These are phyloP conservation scores for Colletotrichum cordylinicola DNA, from an alignment of 2,329 filamentous ascomycete species.

Conservation along the genomic window DNA sequence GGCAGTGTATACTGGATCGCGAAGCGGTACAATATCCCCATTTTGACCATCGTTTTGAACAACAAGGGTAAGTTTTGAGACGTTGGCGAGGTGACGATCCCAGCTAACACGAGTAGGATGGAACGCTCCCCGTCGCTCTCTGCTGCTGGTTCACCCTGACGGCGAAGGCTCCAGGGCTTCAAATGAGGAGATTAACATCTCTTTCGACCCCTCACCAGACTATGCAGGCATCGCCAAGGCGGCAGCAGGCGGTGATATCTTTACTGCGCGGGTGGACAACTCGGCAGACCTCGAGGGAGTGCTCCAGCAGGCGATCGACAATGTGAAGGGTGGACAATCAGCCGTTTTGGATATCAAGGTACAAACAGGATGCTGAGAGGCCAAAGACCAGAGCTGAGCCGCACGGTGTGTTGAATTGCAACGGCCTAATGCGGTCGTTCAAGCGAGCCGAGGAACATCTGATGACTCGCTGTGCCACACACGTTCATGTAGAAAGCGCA, in stretches of 20 bases:
- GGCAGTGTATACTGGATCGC: slow-evolving; percentile 63
- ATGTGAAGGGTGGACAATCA: slow-evolving; percentile 54
- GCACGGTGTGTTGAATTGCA: neutral
- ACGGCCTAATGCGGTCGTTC: neutral
- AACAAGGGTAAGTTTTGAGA: slow-evolving; percentile 52
- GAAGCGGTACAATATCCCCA: slow-evolving; percentile 57
- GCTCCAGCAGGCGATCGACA: slow-evolving; percentile 54
- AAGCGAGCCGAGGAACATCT: neutral
- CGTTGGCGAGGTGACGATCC: neutral
- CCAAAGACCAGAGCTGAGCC: neutral
- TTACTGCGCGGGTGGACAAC: slow-evolving; percentile 53
- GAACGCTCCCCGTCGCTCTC: slow-evolving; percentile 49
- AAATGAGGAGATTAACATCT: slow-evolving; percentile 53
- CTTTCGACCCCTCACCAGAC: slow-evolving; percentile 48
- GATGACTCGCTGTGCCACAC: neutral
- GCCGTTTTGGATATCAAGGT: slow-evolving; percentile 62
- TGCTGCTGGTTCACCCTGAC: slow-evolving; percentile 48
- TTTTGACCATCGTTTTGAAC: slow-evolving; percentile 61
- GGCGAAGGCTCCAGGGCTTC: slow-evolving; percentile 44
- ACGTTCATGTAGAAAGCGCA: neutral
- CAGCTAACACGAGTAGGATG: slow-evolving; percentile 34
- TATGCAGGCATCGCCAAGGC: slow-evolving; percentile 36
- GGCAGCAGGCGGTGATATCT: slow-evolving; percentile 51
- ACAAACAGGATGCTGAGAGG: slow-evolving; percentile 44
- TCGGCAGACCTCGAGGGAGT: slow-evolving; percentile 51